phyloP scores from a whole-genome alignment of 768 basidiomycete species.

The Termitomyces sp. region DNA sequence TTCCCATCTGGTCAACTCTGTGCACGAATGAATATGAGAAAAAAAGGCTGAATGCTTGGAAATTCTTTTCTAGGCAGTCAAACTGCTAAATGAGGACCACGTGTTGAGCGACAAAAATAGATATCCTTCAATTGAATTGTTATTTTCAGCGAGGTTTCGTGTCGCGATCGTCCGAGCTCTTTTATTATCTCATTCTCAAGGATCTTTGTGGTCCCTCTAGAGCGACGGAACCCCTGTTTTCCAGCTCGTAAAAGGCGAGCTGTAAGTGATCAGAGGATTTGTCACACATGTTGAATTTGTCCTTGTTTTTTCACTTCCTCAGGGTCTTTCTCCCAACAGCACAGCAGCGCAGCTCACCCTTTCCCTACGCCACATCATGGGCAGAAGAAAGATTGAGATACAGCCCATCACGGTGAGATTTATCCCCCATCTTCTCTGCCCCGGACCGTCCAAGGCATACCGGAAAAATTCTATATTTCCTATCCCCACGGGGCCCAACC shows the following conservation, averaged over 20 bases:
- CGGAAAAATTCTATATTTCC: neutral
- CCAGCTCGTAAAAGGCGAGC: neutral
- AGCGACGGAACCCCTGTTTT: neutral
- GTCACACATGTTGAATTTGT: conserved; percentile 5
- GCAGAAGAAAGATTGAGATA: conserved; percentile 17
- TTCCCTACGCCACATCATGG: conserved; percentile 4
- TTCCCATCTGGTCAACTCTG: too few species aligned
- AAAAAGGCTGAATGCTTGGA: too few species aligned
- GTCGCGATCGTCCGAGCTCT: neutral
- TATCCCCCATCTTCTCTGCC: neutral
- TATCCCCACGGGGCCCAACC: neutral
- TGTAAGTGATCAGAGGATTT: conserved; percentile 6
- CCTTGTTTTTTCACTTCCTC: too few species aligned
- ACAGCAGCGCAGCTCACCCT: neutral
- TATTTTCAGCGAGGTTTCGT: neutral
- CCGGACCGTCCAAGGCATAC: neutral
- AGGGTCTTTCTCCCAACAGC: neutral
- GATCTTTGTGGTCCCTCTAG: too few species aligned
- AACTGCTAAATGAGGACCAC: neutral
- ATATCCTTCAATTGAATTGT: neutral
- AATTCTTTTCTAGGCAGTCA: too few species aligned
- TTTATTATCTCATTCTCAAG: neutral
- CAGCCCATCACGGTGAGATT: conserved; percentile 16
- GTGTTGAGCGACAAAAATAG: neutral
- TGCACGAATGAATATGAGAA: too few species aligned